These are phyloP conservation scores for Claviceps sp. DNA, from an alignment of 2,329 filamentous ascomycete species.

Conservation along the genomic window DNA sequence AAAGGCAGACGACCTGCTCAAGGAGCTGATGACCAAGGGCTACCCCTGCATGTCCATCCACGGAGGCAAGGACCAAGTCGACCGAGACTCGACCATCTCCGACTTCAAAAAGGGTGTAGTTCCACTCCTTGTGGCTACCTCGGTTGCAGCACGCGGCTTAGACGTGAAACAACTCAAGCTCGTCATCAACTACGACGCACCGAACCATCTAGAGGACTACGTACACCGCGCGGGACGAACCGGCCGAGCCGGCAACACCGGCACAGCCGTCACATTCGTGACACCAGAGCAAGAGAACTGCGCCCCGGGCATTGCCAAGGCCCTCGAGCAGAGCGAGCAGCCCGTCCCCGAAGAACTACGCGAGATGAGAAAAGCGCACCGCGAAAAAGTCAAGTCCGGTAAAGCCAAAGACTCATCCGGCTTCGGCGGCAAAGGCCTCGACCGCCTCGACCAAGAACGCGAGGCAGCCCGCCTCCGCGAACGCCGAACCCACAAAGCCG, in stretches of 20 bases:
- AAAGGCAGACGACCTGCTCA: conserved; percentile 67
- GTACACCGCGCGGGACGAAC: conserved; percentile 90
- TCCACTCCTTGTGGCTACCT: conserved; percentile 85
- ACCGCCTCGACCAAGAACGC: conserved; percentile 80
- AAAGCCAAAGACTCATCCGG: conserved; percentile 83
- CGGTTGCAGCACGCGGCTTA: conserved; percentile 84
- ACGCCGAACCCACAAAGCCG: conserved; percentile 79
- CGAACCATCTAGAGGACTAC: conserved; percentile 92
- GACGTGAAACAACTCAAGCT: conserved; percentile 94
- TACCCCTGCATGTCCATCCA: conserved; percentile 91
- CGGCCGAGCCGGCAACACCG: conserved; percentile 85
- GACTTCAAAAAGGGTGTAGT: conserved; percentile 89
- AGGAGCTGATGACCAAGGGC: conserved; percentile 67
- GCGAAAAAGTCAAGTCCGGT: conserved; percentile 82
- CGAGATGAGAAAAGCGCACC: conserved; percentile 58
- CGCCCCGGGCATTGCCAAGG: conserved; percentile 77
- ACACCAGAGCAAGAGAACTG: conserved; percentile 87
- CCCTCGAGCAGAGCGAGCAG: conserved; percentile 82
- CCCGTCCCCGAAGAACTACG: conserved; percentile 57
- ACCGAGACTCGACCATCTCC: conserved; percentile 80
- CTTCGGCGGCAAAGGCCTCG: conserved; percentile 89
- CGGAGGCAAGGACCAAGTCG: conserved; percentile 84
- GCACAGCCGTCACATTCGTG: conserved; percentile 88
- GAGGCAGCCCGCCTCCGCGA: conserved; percentile 77
- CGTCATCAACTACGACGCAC: conserved; percentile 90